Conservation (phyloP, 2,329 filamentous ascomycete genomes). For the Alternaria arborescens region DNA sequence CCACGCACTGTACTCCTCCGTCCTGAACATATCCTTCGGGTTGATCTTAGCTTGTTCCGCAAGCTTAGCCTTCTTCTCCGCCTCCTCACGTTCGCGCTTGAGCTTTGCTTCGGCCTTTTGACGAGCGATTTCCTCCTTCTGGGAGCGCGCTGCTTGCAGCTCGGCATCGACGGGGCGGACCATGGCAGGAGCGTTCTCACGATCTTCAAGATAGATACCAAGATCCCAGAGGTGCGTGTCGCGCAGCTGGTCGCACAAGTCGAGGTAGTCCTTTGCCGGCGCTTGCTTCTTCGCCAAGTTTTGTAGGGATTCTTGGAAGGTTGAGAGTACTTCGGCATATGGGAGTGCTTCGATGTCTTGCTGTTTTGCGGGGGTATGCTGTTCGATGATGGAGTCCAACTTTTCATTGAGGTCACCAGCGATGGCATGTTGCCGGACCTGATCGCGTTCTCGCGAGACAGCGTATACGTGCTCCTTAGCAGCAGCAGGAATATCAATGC, state of each 20-base stretch:
- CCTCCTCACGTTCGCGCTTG: slow-evolving; percentile 67
- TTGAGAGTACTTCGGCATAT: slow-evolving; percentile 60
- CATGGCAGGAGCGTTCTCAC: slow-evolving; percentile 74
- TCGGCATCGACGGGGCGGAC: slow-evolving; percentile 72
- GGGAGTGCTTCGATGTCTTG: slow-evolving; percentile 48
- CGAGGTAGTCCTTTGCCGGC: slow-evolving; percentile 75
- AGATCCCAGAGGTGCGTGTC: slow-evolving; percentile 83
- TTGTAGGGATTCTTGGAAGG: slow-evolving; percentile 69
- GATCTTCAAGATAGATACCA: slow-evolving; percentile 88
- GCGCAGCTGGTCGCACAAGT: slow-evolving; percentile 75
- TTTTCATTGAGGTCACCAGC: slow-evolving; percentile 48
- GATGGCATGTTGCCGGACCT: slow-evolving; percentile 65
- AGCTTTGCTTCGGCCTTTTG: slow-evolving; percentile 56
- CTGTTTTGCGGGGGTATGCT: slow-evolving; percentile 38
- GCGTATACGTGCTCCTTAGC: slow-evolving; percentile 70
- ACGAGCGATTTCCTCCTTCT: slow-evolving; percentile 59
- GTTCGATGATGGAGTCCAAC: slow-evolving; percentile 51
- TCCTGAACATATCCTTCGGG: slow-evolving; percentile 66
- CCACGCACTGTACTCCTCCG: slow-evolving; percentile 75
- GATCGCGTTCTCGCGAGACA: slow-evolving; percentile 65
- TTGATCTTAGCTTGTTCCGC: slow-evolving; percentile 66
- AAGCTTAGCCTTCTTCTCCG: slow-evolving; percentile 62
- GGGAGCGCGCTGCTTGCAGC: slow-evolving; percentile 62
- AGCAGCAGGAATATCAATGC: slow-evolving; percentile 67
- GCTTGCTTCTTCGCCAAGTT: slow-evolving; percentile 58